Evolutionary conservation across 1,284 basidiomycete genomes (phyloP), one percentile per base, ranked within the genome.

Genomic region (Fistulinella staudtii): DNA sequence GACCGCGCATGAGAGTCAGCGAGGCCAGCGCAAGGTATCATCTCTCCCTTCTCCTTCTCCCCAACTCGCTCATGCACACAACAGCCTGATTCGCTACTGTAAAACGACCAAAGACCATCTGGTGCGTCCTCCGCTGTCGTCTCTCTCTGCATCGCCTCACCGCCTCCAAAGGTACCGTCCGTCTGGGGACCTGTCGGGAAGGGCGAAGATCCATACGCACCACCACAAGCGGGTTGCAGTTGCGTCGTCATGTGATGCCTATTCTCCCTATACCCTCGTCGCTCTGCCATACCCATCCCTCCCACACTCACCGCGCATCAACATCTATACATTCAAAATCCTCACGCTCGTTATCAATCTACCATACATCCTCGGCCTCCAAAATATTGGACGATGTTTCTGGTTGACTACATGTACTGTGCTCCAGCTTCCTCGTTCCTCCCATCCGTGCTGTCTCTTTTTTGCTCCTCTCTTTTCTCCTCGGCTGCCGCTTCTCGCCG

Each of bases 131-230:
- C 31, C 17, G 9, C 20, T 4, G 13, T 21, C 6, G 7, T 25
- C n/a, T 39, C 14, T 18, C 24, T 28, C 21, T n/a, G 6, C 9
- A 4, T 14, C 5, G 21, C 15, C 37, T 53, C 43, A 52, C 41
- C 31, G 0, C 41, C 25, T 44, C 49, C 33, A 45, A 17, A 89
- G 87, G 79, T 91, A 35, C 90, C 92, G 4, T 89, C 85, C 25
- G 85, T 95, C 33, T 96, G 94, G 94, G 93, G 94, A n/a, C 85
- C 89, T 15, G 80, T 93, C 24, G 80, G 78, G 61, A 93, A 91
- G 69, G 77, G 79, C 51, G 89, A 93, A 63, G 91, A 94, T 63
- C 92, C 92, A 38, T 94, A 91, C 64, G 88, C 86, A 45, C 85
- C 86, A 47, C 82, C 53, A 45, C 60, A 60, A 53, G 53, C 63